A percentile compares a stretch with the other conserved stretches of the same genome.
Evolutionary conservation across 495 filamentous ascomycete species (phyloP).

Genomic region (Podospora didyma): DNA sequence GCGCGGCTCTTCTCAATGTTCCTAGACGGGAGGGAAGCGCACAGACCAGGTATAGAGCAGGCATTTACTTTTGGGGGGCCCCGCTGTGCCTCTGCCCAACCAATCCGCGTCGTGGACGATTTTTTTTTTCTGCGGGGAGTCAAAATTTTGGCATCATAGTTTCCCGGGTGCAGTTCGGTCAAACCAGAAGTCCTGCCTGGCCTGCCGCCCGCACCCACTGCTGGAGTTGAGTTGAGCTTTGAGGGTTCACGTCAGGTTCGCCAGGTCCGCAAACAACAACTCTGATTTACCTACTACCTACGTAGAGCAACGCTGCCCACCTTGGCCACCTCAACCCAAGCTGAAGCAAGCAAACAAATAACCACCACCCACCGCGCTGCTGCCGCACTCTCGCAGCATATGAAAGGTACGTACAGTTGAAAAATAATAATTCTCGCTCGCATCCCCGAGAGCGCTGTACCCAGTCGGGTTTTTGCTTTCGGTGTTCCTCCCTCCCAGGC

Average conservation of each 20-base stretch:
- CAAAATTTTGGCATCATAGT: constrained; percentile 31
- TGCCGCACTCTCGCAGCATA: too few relatives aligned
- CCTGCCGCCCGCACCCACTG: constrained; percentile 11
- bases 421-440: too few relatives aligned
- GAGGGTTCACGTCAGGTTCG: too few relatives aligned
- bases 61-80: neutral
- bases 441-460: too few relatives aligned
- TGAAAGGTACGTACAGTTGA: too few relatives aligned
- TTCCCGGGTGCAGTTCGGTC: constrained; percentile 12
- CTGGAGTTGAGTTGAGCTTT: neutral
- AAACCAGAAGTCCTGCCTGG: constrained; percentile 6
- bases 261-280: too few relatives aligned
- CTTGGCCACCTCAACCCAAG: too few relatives aligned
- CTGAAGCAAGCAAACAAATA: too few relatives aligned
- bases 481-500: too few relatives aligned
- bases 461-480: too few relatives aligned
- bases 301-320: neutral
- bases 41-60: neutral
- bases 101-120: constrained; percentile 13
- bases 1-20: too few relatives aligned
- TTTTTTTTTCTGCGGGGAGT: constrained; percentile 30
- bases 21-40: neutral
- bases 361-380: too few relatives aligned
- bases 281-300: neutral
- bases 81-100: constrained; percentile 3